phyloP scores from a whole-genome alignment of 1,284 basidiomycete species.

The Heterobasidion parviporum region DNA sequence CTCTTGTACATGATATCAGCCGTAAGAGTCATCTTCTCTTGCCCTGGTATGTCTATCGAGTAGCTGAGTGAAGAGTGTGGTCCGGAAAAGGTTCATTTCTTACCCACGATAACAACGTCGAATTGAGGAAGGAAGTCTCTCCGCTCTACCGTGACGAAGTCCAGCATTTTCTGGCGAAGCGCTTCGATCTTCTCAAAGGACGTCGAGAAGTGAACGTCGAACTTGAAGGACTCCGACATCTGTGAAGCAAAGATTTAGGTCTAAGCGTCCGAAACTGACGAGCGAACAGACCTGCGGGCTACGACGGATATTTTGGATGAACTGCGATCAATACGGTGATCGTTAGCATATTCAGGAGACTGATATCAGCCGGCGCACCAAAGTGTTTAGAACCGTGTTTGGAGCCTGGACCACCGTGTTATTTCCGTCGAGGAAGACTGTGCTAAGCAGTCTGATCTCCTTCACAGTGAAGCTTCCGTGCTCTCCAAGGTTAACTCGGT shows the following conservation, averaged over 20 bases:
- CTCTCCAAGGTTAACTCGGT: slow-evolving; percentile 49
- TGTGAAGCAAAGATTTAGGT: slow-evolving; percentile 16
- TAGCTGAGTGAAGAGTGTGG: background rate
- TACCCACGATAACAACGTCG: slow-evolving; percentile 60
- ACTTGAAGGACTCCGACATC: slow-evolving; percentile 74
- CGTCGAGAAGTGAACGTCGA: slow-evolving; percentile 77
- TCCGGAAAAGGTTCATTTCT: slow-evolving; percentile 10
- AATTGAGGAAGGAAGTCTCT: slow-evolving; percentile 72
- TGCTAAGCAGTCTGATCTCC: slow-evolving; percentile 80
- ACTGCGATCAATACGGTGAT: slow-evolving; percentile 27
- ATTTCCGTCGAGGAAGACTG: slow-evolving; percentile 62
- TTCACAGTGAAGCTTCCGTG: slow-evolving; percentile 71
- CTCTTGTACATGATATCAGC: slow-evolving; percentile 89
- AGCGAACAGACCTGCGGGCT: slow-evolving; percentile 45
- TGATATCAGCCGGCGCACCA: slow-evolving; percentile 34
- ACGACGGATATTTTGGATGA: slow-evolving; percentile 65
- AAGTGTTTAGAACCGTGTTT: slow-evolving; percentile 58
- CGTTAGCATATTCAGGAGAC: slow-evolving; percentile 10
- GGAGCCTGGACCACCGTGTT: slow-evolving; percentile 59
- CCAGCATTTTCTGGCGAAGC: slow-evolving; percentile 75
- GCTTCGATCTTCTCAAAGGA: slow-evolving; percentile 78
- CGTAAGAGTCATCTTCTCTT: slow-evolving; percentile 71
- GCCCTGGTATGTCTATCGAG: slow-evolving; percentile 68
- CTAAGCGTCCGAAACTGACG: background rate
- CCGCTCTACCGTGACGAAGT: slow-evolving; percentile 63